These are phyloP conservation scores for Collybia sp. DNA, from an alignment of 768 basidiomycete genomes.

Conservation along the genomic window DNA sequence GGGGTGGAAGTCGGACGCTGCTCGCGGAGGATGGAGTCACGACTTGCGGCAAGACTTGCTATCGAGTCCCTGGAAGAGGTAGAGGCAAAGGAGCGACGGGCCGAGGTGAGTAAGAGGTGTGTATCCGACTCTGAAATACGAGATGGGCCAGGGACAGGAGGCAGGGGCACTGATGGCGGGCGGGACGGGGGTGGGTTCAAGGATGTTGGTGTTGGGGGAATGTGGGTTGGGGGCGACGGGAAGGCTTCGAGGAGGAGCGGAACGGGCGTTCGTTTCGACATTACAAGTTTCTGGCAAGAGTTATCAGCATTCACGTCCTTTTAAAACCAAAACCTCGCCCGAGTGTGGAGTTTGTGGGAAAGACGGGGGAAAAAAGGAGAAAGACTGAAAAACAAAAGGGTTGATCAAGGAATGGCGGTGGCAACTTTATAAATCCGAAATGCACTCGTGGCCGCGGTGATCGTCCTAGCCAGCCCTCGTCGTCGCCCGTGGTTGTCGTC, in stretches of 20 bases:
- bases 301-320: too few relatives aligned
- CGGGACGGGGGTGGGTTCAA: conserved; percentile 53
- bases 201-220: conserved; percentile 26
- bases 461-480: too few relatives aligned
- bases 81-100: conserved; percentile 25
- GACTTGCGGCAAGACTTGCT: conserved; percentile 20
- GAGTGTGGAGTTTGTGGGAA: too few relatives aligned
- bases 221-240: conserved; percentile 36
- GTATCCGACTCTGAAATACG: conserved; percentile 47
- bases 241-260: conserved; percentile 32
- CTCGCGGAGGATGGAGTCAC: conserved; percentile 1
- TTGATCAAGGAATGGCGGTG: too few relatives aligned
- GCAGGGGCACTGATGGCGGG: conserved; percentile 56
- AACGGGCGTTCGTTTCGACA: conserved; percentile 1
- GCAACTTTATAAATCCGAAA: too few relatives aligned
- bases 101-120: conserved; percentile 31
- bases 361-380: too few relatives aligned
- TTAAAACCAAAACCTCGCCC: too few relatives aligned
- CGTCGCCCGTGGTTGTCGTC: too few relatives aligned
- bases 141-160: conserved; percentile 62
- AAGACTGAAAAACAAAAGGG: too few relatives aligned
- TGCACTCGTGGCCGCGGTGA: too few relatives aligned
- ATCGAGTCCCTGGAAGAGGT: conserved; percentile 14
- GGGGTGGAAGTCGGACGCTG: background rate
- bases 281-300: background rate